Conservation (phyloP, 371 early-diverging fungal genomes). For the Lichtheimia ornata region DNA sequence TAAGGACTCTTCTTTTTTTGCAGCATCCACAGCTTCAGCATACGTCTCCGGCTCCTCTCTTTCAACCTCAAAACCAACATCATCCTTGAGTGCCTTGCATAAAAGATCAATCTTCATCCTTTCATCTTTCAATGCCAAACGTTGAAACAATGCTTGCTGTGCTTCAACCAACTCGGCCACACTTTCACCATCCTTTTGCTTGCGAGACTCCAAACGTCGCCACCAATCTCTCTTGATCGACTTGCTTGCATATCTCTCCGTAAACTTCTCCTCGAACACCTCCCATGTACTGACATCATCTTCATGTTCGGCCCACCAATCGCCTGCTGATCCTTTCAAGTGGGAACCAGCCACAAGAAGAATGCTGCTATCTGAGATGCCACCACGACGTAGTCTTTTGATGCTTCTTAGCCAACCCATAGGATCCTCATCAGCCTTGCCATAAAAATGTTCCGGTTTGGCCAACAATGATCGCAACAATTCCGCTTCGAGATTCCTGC, state of each 20-base stretch:
- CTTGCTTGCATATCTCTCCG: background rate
- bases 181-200: background rate
- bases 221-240: background rate
- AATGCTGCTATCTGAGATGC: background rate
- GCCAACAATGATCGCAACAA: background rate
- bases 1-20: background rate
- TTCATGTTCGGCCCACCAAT: conserved; percentile 4
- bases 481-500: no score
- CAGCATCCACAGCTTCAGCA: background rate
- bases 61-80: background rate
- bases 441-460: background rate
- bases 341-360: conserved; percentile 4
- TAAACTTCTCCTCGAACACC: background rate
- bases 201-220: background rate
- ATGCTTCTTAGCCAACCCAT: background rate
- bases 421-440: background rate
- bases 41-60: background rate
- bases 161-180: conserved; percentile 2
- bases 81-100: background rate
- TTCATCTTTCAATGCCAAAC: background rate
- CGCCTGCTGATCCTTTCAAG: background rate
- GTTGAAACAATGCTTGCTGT: background rate
- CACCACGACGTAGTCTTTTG: background rate
- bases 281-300: background rate
- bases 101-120: background rate